These are phyloP conservation scores for Gaultheria prostrata DNA, from an alignment of 148 eudicot genomes.

Conservation along the genomic window DNA sequence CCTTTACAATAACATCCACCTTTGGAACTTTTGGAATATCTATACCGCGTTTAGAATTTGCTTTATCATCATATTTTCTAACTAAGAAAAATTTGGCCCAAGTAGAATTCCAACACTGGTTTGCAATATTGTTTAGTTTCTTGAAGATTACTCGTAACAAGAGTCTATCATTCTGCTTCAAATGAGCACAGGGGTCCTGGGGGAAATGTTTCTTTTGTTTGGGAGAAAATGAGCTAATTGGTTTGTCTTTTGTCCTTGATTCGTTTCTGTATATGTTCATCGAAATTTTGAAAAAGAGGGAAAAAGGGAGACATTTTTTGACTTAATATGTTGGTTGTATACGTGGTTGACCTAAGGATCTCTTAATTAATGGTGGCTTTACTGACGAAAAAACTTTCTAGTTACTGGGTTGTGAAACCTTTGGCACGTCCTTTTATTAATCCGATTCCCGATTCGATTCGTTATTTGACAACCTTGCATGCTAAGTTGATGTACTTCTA, in stretches of 20 bases:
- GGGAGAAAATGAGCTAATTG: neutral
- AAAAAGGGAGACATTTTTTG: neutral
- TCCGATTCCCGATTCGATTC: too few relatives aligned
- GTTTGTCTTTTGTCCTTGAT: neutral
- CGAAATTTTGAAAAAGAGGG: neutral
- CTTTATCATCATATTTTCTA: neutral
- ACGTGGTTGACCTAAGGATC: neutral
- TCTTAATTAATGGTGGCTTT: slow-evolving; percentile 22
- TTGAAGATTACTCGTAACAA: neutral
- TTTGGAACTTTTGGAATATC: neutral
- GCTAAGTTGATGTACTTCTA: neutral
- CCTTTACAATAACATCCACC: neutral
- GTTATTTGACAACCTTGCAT: too few relatives aligned
- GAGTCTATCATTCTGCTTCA: neutral
- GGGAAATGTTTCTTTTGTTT: neutral
- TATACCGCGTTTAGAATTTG: neutral
- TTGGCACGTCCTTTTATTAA: neutral
- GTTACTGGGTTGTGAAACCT: slow-evolving; percentile 22
- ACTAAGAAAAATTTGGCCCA: neutral
- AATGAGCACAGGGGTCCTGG: neutral
- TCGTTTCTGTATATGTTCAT: neutral
- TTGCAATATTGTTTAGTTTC: neutral
- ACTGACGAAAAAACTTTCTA: slow-evolving; percentile 55
- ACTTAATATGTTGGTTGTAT: neutral
- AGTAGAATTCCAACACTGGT: neutral